These are phyloP conservation scores for Pilobolus umbonatus DNA, from an alignment of 192 early-diverging fungal species.

Conservation along the genomic window DNA sequence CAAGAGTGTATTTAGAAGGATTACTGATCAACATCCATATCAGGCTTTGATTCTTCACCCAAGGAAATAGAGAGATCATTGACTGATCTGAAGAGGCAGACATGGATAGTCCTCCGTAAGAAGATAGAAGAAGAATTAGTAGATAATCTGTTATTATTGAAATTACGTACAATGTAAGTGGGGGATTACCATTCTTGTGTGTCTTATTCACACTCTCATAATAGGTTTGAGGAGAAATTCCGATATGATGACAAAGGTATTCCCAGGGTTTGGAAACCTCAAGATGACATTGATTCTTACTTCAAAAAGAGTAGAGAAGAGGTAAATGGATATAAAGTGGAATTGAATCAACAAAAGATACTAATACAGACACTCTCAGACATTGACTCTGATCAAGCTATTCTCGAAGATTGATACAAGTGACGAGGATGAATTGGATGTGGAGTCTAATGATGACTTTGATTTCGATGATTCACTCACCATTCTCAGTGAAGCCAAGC, in stretches of 20 bases:
- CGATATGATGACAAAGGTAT: conserved; percentile 90
- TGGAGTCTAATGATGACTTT: conserved; percentile 47
- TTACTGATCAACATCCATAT: neutral
- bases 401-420: conserved; percentile 71
- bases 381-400: conserved; percentile 60
- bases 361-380: conserved; percentile 6
- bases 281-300: conserved; percentile 89
- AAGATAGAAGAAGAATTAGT: conserved; percentile 75
- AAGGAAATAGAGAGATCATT: conserved; percentile 51
- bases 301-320: conserved; percentile 73
- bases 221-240: conserved; percentile 85
- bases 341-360: neutral
- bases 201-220: conserved; percentile 2
- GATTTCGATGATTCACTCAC: conserved; percentile 57
- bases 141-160: conserved; percentile 78
- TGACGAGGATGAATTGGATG: conserved; percentile 25
- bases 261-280: conserved; percentile 91
- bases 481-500: conserved; percentile 55
- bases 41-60: conserved; percentile 46
- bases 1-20: no score
- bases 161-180: conserved; percentile 57
- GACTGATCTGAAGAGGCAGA: conserved; percentile 50
- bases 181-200: neutral
- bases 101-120: conserved; percentile 73
- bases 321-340: conserved; percentile 15